Base-by-base conservation (phyloP, 2,329 filamentous ascomycete genomes). In the Penicillium sp. region DNA sequence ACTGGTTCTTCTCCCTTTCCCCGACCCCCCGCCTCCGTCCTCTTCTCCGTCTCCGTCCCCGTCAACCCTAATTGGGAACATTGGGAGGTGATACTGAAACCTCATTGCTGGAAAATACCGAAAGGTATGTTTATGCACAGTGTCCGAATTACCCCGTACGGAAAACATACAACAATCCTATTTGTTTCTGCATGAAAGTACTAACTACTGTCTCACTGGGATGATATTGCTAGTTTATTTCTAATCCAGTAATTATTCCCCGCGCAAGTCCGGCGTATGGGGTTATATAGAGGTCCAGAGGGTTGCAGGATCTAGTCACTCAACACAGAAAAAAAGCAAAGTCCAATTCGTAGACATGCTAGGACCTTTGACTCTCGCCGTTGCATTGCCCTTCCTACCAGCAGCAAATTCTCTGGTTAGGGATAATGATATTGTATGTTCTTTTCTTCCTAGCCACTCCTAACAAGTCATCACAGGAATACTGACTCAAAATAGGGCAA, bases 361-460 rank as follows among this genome's bases (percentile, higher is more conserved):
- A 13, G 53, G 35, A 2, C 18, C 35, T 5, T 42, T 54, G 10
- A 31, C 53, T 50, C 13, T 64, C 11, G 50, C 60, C 44, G n/a
- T 49, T 35, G 32, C 61, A 29, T 45, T 70, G 54, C 52, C 64
- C 24, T 42, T 64, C 1, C 43, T 68, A 18, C 60, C 58, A 32
- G 40, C 48, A 18, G 61, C 53, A 26, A 53, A 65, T 50, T 68
- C 67, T 6, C 62, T 71, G 20, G 63, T 67, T 9, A 61, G 65
- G 37, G 58, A 68, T 2, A 60, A 67, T 58, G 61, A 56, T n/a
- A 66, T 71, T 51, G 69, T 71, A 66, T 32, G 66, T 24, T 42
- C 4, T n/a, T 14, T 8, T 14, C 5, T 20, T 20, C 1, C 22
- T 39, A 26, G 26, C 9, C 0, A 44, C 18, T 18, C 8, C 29